These are phyloP conservation scores for Echria macrotheca DNA, from an alignment of 495 filamentous ascomycete species.

Conservation along the genomic window DNA sequence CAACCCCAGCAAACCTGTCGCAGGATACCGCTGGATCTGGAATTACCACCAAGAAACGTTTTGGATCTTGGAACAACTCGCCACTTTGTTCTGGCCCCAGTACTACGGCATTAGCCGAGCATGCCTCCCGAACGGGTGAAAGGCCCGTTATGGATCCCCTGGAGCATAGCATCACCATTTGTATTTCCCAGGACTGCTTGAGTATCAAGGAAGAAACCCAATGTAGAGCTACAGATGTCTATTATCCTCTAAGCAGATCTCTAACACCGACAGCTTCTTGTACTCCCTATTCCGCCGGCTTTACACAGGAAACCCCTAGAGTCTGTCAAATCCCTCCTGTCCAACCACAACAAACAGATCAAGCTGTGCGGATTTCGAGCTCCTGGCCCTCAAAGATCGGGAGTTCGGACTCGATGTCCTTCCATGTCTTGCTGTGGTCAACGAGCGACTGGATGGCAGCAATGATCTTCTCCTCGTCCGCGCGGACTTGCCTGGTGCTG, in stretches of 20 bases:
- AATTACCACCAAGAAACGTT: background rate
- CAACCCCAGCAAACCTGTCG: background rate
- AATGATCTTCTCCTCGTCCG: conserved; percentile 56
- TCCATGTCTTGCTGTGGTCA: conserved; percentile 56
- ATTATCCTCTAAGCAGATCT: too few relatives aligned
- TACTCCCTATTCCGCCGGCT: too few relatives aligned
- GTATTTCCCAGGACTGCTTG: too few relatives aligned
- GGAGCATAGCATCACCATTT: too few relatives aligned
- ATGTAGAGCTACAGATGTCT: too few relatives aligned
- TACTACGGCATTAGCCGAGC: too few relatives aligned
- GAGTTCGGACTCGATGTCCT: conserved; percentile 52
- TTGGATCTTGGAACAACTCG: background rate
- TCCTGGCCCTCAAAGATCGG: conserved; percentile 59
- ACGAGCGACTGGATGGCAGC: conserved; percentile 55
- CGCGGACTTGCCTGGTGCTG: conserved; percentile 66
- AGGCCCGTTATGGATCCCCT: too few relatives aligned
- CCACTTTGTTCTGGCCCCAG: too few relatives aligned
- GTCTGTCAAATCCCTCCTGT: too few relatives aligned
- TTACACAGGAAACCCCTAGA: too few relatives aligned
- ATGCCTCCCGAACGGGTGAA: too few relatives aligned
- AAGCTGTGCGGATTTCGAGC: conserved; percentile 23
- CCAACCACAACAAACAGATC: background rate
- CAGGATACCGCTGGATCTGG: conserved; percentile 5
- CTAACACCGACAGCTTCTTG: background rate
- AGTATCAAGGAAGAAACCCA: too few relatives aligned